phyloP scores from a whole-genome alignment of 495 filamentous ascomycete genomes.

The Sabuloglossum arenarium region DNA sequence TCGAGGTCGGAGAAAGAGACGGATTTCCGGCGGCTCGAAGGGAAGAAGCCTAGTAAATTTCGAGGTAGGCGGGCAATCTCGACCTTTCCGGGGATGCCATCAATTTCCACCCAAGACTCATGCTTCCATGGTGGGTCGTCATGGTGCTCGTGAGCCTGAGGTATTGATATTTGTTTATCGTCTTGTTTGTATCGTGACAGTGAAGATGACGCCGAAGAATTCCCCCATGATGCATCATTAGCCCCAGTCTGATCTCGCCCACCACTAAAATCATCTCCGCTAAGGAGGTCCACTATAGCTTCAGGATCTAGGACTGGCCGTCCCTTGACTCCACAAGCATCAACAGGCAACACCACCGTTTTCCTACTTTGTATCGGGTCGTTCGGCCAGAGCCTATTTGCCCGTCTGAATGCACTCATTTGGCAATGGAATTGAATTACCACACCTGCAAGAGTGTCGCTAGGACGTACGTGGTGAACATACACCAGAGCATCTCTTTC shows the following conservation, averaged over 20 bases:
- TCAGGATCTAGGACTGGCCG: slow-evolving; percentile 20
- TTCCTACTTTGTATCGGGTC: slow-evolving; percentile 73
- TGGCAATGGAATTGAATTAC: slow-evolving; percentile 76
- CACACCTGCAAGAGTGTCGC: slow-evolving; percentile 76
- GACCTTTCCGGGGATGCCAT: slow-evolving; percentile 43
- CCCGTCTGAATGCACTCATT: slow-evolving; percentile 55
- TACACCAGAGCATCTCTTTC: slow-evolving; percentile 67
- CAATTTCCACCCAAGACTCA: slow-evolving; percentile 67
- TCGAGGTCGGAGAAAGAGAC: slow-evolving; percentile 32
- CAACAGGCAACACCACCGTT: slow-evolving; percentile 67
- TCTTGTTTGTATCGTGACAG: not conserved
- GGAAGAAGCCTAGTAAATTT: slow-evolving; percentile 73
- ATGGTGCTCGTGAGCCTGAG: not conserved
- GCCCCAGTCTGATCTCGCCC: not conserved
- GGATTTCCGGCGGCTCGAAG: slow-evolving; percentile 70
- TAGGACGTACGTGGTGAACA: slow-evolving; percentile 61
- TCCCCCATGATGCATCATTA: not conserved
- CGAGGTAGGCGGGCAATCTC: slow-evolving; percentile 76
- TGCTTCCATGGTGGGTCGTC: slow-evolving; percentile 52
- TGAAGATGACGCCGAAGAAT: not conserved
- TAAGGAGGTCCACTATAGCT: slow-evolving; percentile 8
- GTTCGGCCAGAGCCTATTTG: slow-evolving; percentile 85
- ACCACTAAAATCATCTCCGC: slow-evolving; percentile 1
- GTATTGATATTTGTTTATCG: not conserved
- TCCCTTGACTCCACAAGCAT: slow-evolving; percentile 72